Percentiles rank a stretch among this genome's conserved stretches.
phyloP scores from a whole-genome alignment of 78 protist genomes.

The Dictyostelium citrinum region DNA sequence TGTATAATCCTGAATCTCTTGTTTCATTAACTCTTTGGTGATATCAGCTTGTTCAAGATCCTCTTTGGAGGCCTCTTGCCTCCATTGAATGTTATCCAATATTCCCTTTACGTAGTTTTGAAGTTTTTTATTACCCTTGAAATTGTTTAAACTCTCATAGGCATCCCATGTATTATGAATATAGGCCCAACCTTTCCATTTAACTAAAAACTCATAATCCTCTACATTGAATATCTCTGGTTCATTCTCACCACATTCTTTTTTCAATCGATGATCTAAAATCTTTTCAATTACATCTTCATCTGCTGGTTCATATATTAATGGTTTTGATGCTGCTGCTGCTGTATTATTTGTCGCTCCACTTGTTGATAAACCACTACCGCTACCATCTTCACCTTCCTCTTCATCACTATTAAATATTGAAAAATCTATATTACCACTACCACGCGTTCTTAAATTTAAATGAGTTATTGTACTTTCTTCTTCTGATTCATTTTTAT shows the following conservation, averaged over 20 bases:
- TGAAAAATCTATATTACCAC: conserved; percentile 34
- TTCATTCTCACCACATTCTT: not conserved
- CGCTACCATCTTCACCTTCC: not conserved
- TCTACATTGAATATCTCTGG: conserved; percentile 50
- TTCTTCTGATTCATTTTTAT: not conserved
- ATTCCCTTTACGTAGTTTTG: conserved; percentile 61
- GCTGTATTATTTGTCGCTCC: not conserved
- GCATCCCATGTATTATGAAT: conserved; percentile 87
- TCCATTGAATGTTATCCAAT: conserved; percentile 49
- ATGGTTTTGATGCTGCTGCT: not conserved
- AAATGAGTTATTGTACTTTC: conserved; percentile 35
- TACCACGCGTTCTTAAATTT: conserved; percentile 49
- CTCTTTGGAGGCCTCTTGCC: conserved; percentile 70
- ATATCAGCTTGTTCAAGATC: conserved; percentile 83
- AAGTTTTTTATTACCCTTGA: conserved; percentile 78
- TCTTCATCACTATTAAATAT: conserved; percentile 50
- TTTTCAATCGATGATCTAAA: conserved; percentile 46
- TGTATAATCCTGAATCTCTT: conserved; percentile 57
- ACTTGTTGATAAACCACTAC: not conserved
- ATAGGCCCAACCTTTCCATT: conserved; percentile 88
- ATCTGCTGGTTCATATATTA: conserved; percentile 8
- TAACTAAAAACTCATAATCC: conserved; percentile 73
- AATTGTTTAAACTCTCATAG: conserved; percentile 39
- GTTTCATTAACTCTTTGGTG: conserved; percentile 42
- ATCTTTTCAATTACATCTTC: conserved; percentile 44